Evolutionary conservation across 2,329 filamentous ascomycete species (phyloP).

Genomic region (Ophiognomonia clavigignenti-juglandacearum): DNA sequence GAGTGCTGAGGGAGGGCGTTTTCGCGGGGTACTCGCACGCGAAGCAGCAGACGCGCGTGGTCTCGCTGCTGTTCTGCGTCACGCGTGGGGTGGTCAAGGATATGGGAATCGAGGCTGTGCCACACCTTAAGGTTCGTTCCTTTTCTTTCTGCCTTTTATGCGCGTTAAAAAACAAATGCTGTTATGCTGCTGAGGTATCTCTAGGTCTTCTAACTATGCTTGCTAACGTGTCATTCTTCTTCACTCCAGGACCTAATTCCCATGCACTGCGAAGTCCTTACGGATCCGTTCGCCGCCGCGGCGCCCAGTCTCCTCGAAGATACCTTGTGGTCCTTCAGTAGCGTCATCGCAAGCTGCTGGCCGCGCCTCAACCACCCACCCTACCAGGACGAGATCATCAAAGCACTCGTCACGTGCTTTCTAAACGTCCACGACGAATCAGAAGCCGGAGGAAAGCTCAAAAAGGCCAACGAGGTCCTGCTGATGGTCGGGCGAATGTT

Average conservation of each 20-base stretch:
- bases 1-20: conserved; percentile 50
- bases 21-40: conserved; percentile 53
- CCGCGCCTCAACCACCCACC: conserved; percentile 52
- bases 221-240: conserved; percentile 4
- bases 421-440: conserved; percentile 43
- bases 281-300: conserved; percentile 61
- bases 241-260: conserved; percentile 57
- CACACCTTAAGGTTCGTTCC: conserved; percentile 59
- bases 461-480: conserved; percentile 31
- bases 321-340: conserved; percentile 48
- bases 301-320: conserved; percentile 49
- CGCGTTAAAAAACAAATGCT: background rate
- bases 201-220: background rate
- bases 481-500: conserved; percentile 29
- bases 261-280: conserved; percentile 59
- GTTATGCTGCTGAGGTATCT: too few species aligned
- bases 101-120: conserved; percentile 59
- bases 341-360: conserved; percentile 61
- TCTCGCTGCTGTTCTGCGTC: conserved; percentile 50
- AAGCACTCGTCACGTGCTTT: conserved; percentile 60
- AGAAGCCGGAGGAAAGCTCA: conserved; percentile 11
- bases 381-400: conserved; percentile 61
- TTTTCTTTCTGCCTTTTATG: conserved; percentile 6
- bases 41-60: conserved; percentile 52
- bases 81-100: conserved; percentile 44